These are phyloP conservation scores for Solanum etuberosum DNA, from an alignment of 257 asterid genomes.

Conservation along the genomic window DNA sequence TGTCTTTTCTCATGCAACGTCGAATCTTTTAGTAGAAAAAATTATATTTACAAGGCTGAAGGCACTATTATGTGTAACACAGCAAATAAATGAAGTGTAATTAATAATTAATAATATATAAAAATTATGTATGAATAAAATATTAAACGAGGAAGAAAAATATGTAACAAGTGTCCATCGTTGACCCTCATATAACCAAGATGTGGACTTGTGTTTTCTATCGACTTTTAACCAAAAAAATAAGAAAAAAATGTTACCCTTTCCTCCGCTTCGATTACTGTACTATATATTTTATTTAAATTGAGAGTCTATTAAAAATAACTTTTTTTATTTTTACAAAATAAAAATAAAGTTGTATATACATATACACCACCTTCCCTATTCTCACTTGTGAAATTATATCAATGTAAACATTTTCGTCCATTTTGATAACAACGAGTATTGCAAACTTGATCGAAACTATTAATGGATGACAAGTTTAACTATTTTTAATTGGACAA, in stretches of 20 bases:
- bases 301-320: no score
- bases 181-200: slow-evolving; percentile 35
- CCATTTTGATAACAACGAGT: no score
- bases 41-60: background rate
- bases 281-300: no score
- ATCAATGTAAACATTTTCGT: no score
- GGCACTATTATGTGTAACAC: background rate
- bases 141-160: slow-evolving; percentile 3
- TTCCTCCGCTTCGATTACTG: no score
- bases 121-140: background rate
- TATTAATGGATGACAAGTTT: background rate
- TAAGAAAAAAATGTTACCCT: background rate
- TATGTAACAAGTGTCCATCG: slow-evolving; percentile 43
- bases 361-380: fast-evolving
- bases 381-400: no score
- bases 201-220: slow-evolving; percentile 10
- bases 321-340: fast-evolving
- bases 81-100: background rate
- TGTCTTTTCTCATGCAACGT: slow-evolving; percentile 41
- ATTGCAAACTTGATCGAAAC: background rate
- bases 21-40: slow-evolving; percentile 29
- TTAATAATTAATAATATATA: background rate
- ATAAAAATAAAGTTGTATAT: no score
- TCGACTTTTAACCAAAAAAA: background rate
- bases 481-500: no score